These are phyloP conservation scores for Scheffersomyces lignicola DNA, from an alignment of 1,139 yeast genomes.

Conservation along the genomic window DNA sequence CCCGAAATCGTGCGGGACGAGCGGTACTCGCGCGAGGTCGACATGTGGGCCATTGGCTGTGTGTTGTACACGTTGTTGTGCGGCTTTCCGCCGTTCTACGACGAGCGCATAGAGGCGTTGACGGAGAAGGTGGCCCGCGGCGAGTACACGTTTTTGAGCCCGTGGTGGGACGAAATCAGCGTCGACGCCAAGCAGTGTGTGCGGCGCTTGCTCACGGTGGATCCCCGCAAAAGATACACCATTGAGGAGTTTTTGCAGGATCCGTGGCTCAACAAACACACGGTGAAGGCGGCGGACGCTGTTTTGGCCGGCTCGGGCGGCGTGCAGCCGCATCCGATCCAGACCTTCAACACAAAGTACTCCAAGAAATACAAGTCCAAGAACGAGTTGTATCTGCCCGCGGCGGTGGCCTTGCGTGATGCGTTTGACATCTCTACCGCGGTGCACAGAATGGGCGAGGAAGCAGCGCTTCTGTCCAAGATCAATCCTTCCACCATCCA, in stretches of 20 bases:
- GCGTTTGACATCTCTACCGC: conserved; percentile 95
- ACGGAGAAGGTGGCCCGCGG: conserved; percentile 62
- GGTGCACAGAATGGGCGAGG: conserved; percentile 91
- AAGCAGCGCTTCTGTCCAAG: conserved; percentile 52
- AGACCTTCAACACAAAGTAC: conserved; percentile 19
- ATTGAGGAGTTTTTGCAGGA: conserved; percentile 77
- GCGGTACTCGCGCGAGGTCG: conserved; percentile 59
- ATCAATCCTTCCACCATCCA: conserved; percentile 23
- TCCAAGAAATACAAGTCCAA: conserved; percentile 23
- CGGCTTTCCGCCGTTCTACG: conserved; percentile 65
- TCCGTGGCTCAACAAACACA: conserved; percentile 67
- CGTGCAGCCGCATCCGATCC: conserved; percentile 25
- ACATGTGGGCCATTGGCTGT: conserved; percentile 67
- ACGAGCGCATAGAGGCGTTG: conserved; percentile 54
- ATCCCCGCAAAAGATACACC: conserved; percentile 74
- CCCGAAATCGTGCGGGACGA: conserved; percentile 63
- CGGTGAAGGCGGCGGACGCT: conserved; percentile 6
- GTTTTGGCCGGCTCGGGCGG: neutral
- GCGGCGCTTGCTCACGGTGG: conserved; percentile 72
- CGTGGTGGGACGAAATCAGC: conserved; percentile 67
- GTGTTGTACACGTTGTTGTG: conserved; percentile 59
- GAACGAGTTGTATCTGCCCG: conserved; percentile 66
- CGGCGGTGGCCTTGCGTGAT: conserved; percentile 88
- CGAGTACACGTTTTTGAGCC: conserved; percentile 55
- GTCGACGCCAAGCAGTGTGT: conserved; percentile 66